Base-by-base conservation (phyloP, 345 rosid genomes). In the Cochlearia excelsa region DNA sequence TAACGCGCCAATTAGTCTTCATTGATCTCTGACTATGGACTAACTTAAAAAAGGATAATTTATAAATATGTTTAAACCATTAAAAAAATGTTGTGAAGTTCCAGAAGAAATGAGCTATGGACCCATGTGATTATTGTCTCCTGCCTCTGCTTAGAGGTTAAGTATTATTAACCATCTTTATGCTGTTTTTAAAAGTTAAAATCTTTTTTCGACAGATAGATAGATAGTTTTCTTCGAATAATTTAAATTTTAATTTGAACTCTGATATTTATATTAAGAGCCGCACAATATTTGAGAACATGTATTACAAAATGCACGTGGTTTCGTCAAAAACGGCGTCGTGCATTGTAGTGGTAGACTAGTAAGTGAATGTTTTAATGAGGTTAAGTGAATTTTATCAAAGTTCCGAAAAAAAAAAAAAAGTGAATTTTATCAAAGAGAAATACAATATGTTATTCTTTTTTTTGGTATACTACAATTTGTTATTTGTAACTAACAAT, bases 111-210 rank as follows among this genome's bases (percentile, higher is more conserved):
- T 55, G 59, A 69, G 68, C 54, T 62, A 59, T 48, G 67, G 57
- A 55, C 68, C 73, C 73, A 69, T 55, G 73, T 69, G 73, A 55
- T 34, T 33, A 48, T 47, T 69, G 73, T 69, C 68, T 63, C 63
- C 73, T 48, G 68, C 68, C 16, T 62, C 58, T 61, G 58, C 63
- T 62, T 55, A 69, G 68, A 61, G 73, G 68, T 62, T 62, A 62
- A 55, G 40, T 68, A 61, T 54, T 61, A 30, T 54, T 29, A 3
- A 52, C 49, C 37, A 37, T 5, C 5, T 67, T 51, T 59, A 51
- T 34, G 29, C 44, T 49, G 4, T 26, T 43, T 28, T 44, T 16
- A 6, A 28, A 16, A 16, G 23, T 16, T 16, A 16, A 16, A 16
- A 16, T 16, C 23, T 16, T 16, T 16, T 16, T 16, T 16, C 23